Conservation (phyloP, 257 asterid genomes). For the Echium plantagineum region DNA sequence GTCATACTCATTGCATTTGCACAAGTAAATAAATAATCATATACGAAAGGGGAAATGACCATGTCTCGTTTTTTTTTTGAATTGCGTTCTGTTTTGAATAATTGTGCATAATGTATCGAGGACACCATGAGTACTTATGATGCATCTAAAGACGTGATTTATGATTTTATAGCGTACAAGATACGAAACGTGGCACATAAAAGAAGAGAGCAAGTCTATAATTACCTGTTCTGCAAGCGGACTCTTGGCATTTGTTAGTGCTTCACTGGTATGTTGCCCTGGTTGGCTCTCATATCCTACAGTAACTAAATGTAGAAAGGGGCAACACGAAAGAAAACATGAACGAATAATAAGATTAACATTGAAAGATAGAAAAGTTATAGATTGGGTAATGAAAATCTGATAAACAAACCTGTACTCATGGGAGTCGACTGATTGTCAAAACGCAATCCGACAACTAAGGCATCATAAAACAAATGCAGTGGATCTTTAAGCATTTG, state of each 20-base stretch:
- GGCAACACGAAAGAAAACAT: neutral
- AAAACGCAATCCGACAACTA: conserved; percentile 33
- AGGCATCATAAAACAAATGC: conserved; percentile 37
- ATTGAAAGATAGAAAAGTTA: too few species aligned
- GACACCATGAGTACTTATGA: too few species aligned
- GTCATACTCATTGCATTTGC: conserved; percentile 19
- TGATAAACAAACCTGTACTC: conserved; percentile 19
- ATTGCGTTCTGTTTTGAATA: too few species aligned
- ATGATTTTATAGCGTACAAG: too few species aligned
- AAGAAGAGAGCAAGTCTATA: neutral
- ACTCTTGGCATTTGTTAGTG: conserved; percentile 15
- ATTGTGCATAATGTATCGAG: too few species aligned
- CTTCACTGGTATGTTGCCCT: conserved; percentile 14
- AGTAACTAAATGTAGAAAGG: neutral
- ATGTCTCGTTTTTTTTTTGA: too few species aligned
- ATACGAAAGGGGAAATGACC: too few species aligned
- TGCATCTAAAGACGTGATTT: too few species aligned
- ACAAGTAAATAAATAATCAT: neutral
- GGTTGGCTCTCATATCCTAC: conserved; percentile 9
- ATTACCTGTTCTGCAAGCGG: conserved; percentile 42
- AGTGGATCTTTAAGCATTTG: conserved; percentile 43
- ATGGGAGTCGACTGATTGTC: conserved; percentile 21
- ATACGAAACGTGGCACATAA: too few species aligned
- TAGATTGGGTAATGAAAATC: neutral
- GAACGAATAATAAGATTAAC: too few species aligned